A percentile compares a stretch with the other conserved stretches of the same genome.
Evolutionary conservation across 208 protist species (phyloP).

Genomic region (Tritrichomonas foetus): DNA sequence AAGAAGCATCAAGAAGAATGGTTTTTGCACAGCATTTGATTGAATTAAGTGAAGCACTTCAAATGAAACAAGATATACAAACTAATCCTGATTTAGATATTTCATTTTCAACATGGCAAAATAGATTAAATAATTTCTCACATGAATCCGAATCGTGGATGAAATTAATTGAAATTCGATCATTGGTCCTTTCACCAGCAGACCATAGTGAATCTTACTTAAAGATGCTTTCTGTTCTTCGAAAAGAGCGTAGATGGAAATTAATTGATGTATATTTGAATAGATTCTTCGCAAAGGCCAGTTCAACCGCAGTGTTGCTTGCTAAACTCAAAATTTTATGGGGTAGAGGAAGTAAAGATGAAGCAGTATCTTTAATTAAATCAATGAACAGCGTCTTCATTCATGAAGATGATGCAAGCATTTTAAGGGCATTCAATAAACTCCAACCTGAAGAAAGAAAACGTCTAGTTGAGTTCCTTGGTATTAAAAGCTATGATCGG

Average conservation of each 20-base stretch:
- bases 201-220: not conserved
- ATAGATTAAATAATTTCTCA: not conserved
- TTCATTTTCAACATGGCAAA: not conserved
- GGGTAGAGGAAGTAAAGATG: not conserved
- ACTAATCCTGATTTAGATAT: not conserved
- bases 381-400: not conserved
- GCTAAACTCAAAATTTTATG: not conserved
- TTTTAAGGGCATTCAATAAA: too few species aligned
- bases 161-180: not conserved
- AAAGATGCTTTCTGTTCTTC: not conserved
- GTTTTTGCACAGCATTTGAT: conserved; percentile 37
- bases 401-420: too few species aligned
- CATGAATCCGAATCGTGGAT: not conserved
- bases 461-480: too few species aligned
- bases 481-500: too few species aligned
- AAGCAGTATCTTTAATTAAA: not conserved
- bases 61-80: not conserved
- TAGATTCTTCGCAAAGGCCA: not conserved
- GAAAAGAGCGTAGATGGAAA: conserved; percentile 21
- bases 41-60: not conserved
- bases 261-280: not conserved
- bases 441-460: too few species aligned
- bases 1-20: not conserved
- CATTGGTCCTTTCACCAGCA: not conserved
- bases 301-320: not conserved